Conservation (phyloP, 1,139 yeast species). For the Taphrina flavorubra region DNA sequence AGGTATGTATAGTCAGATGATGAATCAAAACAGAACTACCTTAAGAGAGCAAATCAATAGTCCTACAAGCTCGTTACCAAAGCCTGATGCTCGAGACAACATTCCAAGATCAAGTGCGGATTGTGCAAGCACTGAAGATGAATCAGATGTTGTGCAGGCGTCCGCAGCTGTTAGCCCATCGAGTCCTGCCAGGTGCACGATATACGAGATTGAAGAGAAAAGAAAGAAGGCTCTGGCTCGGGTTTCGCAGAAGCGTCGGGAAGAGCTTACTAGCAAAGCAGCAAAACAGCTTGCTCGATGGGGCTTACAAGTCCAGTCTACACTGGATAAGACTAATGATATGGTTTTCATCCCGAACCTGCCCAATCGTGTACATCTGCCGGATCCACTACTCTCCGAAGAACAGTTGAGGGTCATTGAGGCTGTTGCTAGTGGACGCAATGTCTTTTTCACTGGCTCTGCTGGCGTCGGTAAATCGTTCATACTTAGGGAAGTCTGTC, state of each 20-base stretch:
- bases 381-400: slow-evolving; percentile 10
- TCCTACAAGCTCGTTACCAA: neutral
- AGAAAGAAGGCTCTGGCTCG: slow-evolving; percentile 6
- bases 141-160: neutral
- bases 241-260: neutral
- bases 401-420: slow-evolving; percentile 75
- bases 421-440: slow-evolving; percentile 58
- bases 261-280: neutral
- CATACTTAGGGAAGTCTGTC: slow-evolving; percentile 70
- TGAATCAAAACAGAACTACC: neutral
- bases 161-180: neutral
- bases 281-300: neutral
- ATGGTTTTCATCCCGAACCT: slow-evolving; percentile 13
- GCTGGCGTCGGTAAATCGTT: slow-evolving; percentile 93
- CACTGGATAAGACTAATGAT: neutral
- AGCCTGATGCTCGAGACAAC: neutral
- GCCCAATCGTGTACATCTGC: neutral
- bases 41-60: neutral
- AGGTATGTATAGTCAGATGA: neutral
- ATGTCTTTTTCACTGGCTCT: slow-evolving; percentile 84
- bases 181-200: slow-evolving; percentile 3
- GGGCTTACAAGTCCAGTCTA: neutral
- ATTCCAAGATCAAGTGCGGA: neutral
- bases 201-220: slow-evolving; percentile 5
- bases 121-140: neutral